Base-by-base conservation (phyloP, 192 early-diverging fungal species). In the Dissophora ornata region DNA sequence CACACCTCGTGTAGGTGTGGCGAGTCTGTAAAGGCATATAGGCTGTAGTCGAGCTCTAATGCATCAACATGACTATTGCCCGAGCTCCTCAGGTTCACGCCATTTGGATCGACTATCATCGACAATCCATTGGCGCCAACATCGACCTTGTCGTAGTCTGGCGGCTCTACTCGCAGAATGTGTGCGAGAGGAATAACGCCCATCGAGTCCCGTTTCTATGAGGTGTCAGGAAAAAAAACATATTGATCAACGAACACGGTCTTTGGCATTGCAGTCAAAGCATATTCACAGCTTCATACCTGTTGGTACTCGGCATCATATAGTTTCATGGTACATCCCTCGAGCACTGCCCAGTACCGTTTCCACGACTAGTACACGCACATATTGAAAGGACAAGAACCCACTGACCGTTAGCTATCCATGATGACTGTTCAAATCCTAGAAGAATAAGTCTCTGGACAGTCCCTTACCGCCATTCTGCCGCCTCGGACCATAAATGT, bases 281-380 rank as follows among this genome's bases (percentile, higher is more conserved):
- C 6, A 45, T 4, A 4, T 18, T 16, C 18, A 4, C 12, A 19
- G 56, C 8, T 25, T 25, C 10, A 45, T 54, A 74, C 71, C 57
- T 38, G 41, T 50, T 67, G 71, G 38, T 77, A 77, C 36, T 77
- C 71, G 18, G 63, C 64, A 56, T 77, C 71, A 28, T 67, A 77
- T 3, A 77, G 45, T 30, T 77, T 77, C 22, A 77, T 28, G 16
- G 63, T 55, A 2, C 71, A 32, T 24, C 71, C 71, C 30, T 77
- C 71, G 25, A 77, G 38, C 0, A 77, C 71, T 3, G 63, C 71
- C 63, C 71, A 77, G 29, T 62, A 77, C 26, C 71, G 41, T 40
- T 62, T 77, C 71, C 71, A 77, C 3, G 56, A 66, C 63, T 74
- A 66, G 6, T n/a, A n/a, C n/a, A n/a, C n/a, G n/a, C n/a, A n/a